Evolutionary conservation across 2,329 filamentous ascomycete species (phyloP), one percentile per base, ranked within the genome.

Genomic region (Paecilomyces niveus): DNA sequence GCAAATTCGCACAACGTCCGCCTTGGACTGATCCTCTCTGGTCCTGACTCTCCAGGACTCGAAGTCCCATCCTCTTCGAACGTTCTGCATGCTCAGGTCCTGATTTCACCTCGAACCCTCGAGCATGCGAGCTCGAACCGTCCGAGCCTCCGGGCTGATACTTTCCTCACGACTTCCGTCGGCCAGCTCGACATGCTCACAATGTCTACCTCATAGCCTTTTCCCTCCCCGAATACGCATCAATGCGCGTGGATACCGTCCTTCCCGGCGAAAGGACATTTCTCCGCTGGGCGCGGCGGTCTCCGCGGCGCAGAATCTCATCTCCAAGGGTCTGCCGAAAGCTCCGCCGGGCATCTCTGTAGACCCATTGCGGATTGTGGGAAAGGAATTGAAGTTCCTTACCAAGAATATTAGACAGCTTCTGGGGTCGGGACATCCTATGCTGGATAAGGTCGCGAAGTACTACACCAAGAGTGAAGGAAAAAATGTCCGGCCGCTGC

Each of bases 401-500:
- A 96, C 90, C 10, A 92, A 92, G 57, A 96, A 97, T 68, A 96
- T 97, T 74, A 84, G 90, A 61, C 89, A 95, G 71, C 81, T 97
- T n/a, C 80, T 97, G 15, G 93, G 93, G 5, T 97, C 92, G 0
- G 93, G 93, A 5, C 93, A 99, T 71, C 94, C 94, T 0, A 92
- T 92, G 53, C 83, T 99, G 60, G 94, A 97, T 71, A 92, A 90
- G 50, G 93, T 92, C 29, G 92, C 94, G 56, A 99, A 99, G 77
- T 99, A 99, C 81, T 99, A 99, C 75, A 96, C 94, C 22, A 89
- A 93, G 69, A 90, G 90, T 60, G 92, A 97, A 80, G 94, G 94
- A 62, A 99, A 99, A 79, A 94, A 97, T 76, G 88, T 99, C 66
- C 88, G 94, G 65, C 94, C 94, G 31, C 85, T 97, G 74, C 89